Evolutionary conservation across 306 rosid species (phyloP).

Genomic region (Datisca glomerata): DNA sequence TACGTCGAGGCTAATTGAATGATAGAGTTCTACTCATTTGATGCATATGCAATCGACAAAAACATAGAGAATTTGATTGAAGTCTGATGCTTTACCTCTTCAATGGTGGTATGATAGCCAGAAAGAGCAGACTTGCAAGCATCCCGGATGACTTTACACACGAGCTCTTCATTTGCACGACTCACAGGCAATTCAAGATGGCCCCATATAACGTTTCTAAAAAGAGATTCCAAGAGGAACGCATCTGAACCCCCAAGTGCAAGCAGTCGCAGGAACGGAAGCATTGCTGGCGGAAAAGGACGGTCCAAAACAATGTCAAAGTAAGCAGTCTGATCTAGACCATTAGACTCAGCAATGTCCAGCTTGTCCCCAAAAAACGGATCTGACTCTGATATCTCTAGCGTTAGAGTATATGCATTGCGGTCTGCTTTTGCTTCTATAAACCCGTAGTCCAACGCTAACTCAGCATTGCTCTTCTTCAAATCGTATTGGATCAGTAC

Average conservation of each 20-base stretch:
- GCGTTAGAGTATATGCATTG: constrained; percentile 59
- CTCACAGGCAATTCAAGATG: constrained; percentile 71
- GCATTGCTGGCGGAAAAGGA: constrained; percentile 55
- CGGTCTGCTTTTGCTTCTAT: constrained; percentile 46
- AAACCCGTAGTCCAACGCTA: constrained; percentile 92
- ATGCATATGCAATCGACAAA: too few species aligned
- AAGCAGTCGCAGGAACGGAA: constrained; percentile 66
- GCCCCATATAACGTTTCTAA: constrained; percentile 71
- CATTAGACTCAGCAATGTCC: constrained; percentile 76
- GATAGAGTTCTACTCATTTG: too few species aligned
- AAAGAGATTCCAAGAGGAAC: constrained; percentile 71
- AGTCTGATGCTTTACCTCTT: constrained; percentile 43
- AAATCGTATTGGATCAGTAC: constrained; percentile 74
- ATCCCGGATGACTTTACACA: constrained; percentile 56
- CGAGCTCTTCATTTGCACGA: constrained; percentile 77
- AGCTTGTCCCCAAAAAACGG: constrained; percentile 77
- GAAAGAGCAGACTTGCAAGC: constrained; percentile 75
- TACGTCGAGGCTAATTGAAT: too few species aligned
- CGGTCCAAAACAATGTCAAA: constrained; percentile 53
- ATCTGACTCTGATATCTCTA: constrained; percentile 64
- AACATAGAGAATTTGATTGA: not conserved
- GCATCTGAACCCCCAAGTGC: constrained; percentile 83
- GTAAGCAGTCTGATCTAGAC: constrained; percentile 53
- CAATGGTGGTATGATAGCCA: constrained; percentile 68
- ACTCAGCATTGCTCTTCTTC: constrained; percentile 85